Base-by-base conservation (phyloP, 163 green algal genomes). In the Volvox carteri region DNA sequence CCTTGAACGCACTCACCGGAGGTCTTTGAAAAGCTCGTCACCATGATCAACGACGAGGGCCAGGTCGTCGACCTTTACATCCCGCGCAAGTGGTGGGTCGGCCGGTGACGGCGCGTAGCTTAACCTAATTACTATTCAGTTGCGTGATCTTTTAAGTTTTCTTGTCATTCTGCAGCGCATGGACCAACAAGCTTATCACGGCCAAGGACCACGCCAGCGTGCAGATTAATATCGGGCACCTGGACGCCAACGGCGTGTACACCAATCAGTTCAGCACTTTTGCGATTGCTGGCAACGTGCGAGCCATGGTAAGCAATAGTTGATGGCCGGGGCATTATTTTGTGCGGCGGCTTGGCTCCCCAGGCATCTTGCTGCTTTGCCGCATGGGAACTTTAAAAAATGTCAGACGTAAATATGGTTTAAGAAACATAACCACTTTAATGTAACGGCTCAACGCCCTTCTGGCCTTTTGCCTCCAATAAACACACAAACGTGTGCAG, bases 1-100 rank as follows among this genome's bases (percentile, higher is more conserved):
- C 25, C 60, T 23, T 52, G 41, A 12, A 52, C 77, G 25, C 78
- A 58, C 78, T 25, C 39, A 42, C n/a, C 77, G 19, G 58, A 87
- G 42, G 44, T 78, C 60, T 41, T 68, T 70, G 16, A 25, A 67
- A 30, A 72, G 56, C 18, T 41, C 30, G 67, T 79, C 37, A 88
- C 89, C 75, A 99, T 99, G 98, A 96, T 97, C 62, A 99, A 99
- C 97, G 97, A 99, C 94, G 96, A 98, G 90, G 97, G 97, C 84
- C 94, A 99, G 89, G 96, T 97, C 83, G 97, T 99, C 30, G 98
- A 99, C 92, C 95, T 99, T 73, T 99, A 99, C 97, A 99, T 99
- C 90, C 98, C 98, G 54, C 92, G 98, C 91, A 99, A 99, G 95
- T 99, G 98, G 97, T 99, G 92, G 90, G 95, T 87, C 41, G 70